These are phyloP conservation scores for Amanita molliuscula DNA, from an alignment of 768 basidiomycete genomes.

Conservation along the genomic window DNA sequence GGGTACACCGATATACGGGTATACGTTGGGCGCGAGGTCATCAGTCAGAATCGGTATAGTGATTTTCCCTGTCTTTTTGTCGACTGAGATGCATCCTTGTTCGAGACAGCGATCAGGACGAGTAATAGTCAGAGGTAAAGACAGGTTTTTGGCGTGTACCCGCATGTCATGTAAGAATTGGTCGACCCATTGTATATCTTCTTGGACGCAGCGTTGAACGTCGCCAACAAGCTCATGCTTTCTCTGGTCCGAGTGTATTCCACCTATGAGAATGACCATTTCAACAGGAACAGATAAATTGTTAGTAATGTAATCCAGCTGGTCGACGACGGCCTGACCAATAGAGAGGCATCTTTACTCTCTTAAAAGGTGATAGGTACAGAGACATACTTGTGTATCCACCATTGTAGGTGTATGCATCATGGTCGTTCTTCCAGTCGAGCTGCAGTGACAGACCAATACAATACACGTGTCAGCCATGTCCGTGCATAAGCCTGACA, in stretches of 20 bases:
- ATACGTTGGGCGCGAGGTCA: neutral
- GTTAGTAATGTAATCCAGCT: conserved; percentile 2
- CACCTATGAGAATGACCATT: too few species aligned
- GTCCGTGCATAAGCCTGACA: conserved; percentile 2
- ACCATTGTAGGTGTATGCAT: conserved; percentile 4
- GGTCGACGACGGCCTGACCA: conserved; percentile 1
- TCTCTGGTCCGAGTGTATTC: conserved; percentile 17
- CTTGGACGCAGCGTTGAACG: conserved; percentile 15
- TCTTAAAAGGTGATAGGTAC: neutral
- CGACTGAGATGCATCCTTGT: too few species aligned
- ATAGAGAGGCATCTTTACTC: neutral
- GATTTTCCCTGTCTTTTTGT: conserved; percentile 4
- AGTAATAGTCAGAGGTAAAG: too few species aligned
- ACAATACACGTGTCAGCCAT: conserved; percentile 1
- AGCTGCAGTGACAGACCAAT: conserved; percentile 1
- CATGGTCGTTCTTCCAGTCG: conserved; percentile 5
- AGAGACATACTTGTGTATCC: neutral
- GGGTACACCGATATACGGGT: neutral
- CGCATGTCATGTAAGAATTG: too few species aligned
- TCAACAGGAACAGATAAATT: too few species aligned
- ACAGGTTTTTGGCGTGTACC: too few species aligned
- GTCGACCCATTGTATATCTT: too few species aligned
- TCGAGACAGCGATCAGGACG: too few species aligned
- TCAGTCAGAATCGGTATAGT: conserved; percentile 1
- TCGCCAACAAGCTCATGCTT: conserved; percentile 19